phyloP scores from a whole-genome alignment of 768 basidiomycete genomes.

The Serendipita indica region DNA sequence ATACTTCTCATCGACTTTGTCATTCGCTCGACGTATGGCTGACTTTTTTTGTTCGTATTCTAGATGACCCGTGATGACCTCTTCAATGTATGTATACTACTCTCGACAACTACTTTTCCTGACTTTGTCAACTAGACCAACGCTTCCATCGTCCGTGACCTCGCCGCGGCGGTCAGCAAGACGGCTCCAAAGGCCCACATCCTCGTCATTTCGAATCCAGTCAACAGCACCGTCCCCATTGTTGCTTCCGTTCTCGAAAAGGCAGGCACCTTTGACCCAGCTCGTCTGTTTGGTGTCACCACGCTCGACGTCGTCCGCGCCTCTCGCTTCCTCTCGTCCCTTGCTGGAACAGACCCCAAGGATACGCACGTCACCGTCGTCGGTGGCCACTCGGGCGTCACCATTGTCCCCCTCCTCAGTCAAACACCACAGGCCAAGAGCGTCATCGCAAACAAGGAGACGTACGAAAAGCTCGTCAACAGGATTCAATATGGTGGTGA shows the following conservation, averaged over 20 bases:
- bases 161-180: slow-evolving; percentile 75
- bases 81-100: slow-evolving; percentile 59
- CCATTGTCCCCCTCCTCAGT: slow-evolving; percentile 90
- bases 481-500: slow-evolving; percentile 97
- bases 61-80: slow-evolving; percentile 96
- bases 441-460: slow-evolving; percentile 47
- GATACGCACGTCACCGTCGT: slow-evolving; percentile 70
- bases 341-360: slow-evolving; percentile 48
- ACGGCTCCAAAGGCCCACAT: slow-evolving; percentile 83
- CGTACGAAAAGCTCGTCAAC: slow-evolving; percentile 64
- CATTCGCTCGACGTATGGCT: slow-evolving; percentile 11
- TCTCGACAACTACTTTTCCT: background rate
- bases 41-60: slow-evolving; percentile 13
- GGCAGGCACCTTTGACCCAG: slow-evolving; percentile 83
- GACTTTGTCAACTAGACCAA: slow-evolving; percentile 48
- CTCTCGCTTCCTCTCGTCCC: slow-evolving; percentile 69
- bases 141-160: slow-evolving; percentile 93
- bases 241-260: slow-evolving; percentile 84
- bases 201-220: slow-evolving; percentile 97
- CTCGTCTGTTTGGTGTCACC: slow-evolving; percentile 81
- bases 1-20: background rate
- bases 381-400: slow-evolving; percentile 94
- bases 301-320: slow-evolving; percentile 97
- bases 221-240: slow-evolving; percentile 96
- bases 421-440: slow-evolving; percentile 56